Evolutionary conservation across 768 basidiomycete genomes (phyloP).

Genomic region (Lactarius hengduanensis): DNA sequence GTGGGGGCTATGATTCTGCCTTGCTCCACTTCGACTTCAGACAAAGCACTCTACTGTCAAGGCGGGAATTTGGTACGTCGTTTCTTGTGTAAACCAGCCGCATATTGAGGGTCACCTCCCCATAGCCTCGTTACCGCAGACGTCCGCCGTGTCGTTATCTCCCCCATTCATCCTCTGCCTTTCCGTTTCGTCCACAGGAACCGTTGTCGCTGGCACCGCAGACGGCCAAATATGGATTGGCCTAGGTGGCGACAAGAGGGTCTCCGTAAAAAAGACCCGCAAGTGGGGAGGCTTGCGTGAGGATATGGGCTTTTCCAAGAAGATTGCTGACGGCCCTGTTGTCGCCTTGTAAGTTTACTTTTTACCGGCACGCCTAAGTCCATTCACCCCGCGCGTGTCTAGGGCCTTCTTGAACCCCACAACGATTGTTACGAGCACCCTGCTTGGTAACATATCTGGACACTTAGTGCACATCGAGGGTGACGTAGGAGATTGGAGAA

Average conservation of each 20-base stretch:
- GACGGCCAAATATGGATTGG: slow-evolving; percentile 74
- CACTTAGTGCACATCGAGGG: slow-evolving; percentile 46
- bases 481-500: slow-evolving; percentile 38
- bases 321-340: slow-evolving; percentile 71
- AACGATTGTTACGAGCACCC: slow-evolving; percentile 53
- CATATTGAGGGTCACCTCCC: slow-evolving; percentile 16
- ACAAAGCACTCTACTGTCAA: slow-evolving; percentile 56
- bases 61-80: slow-evolving; percentile 54
- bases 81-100: slow-evolving; percentile 15
- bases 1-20: slow-evolving; percentile 71
- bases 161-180: slow-evolving; percentile 73
- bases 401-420: slow-evolving; percentile 43
- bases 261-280: slow-evolving; percentile 46
- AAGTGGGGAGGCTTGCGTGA: slow-evolving; percentile 71
- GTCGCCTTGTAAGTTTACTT: slow-evolving; percentile 57
- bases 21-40: slow-evolving; percentile 66
- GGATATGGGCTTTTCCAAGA: slow-evolving; percentile 44
- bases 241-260: slow-evolving; percentile 58
- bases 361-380: not conserved
- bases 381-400: not conserved
- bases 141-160: slow-evolving; percentile 56
- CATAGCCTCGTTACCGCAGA: slow-evolving; percentile 41
- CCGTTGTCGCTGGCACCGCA: slow-evolving; percentile 70
- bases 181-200: slow-evolving; percentile 55
- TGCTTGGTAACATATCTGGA: slow-evolving; percentile 56